These are phyloP conservation scores for Epichloe coenophiala DNA, from an alignment of 2,329 filamentous ascomycete species.

Conservation along the genomic window DNA sequence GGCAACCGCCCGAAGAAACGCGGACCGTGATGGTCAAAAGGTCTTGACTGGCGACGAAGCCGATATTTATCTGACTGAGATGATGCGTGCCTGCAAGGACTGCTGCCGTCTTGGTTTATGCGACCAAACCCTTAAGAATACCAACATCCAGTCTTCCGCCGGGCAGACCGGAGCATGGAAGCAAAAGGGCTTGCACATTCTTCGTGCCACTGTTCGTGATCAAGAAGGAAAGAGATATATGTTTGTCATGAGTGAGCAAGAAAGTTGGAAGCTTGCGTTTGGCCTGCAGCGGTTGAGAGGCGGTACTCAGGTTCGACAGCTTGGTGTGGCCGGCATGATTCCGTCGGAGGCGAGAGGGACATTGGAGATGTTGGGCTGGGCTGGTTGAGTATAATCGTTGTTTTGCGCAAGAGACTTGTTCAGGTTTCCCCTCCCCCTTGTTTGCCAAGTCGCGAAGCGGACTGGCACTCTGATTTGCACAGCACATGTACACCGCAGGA, in stretches of 20 bases:
- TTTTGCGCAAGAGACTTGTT: not conserved
- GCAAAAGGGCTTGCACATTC: constrained; percentile 42
- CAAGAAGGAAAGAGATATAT: constrained; percentile 53
- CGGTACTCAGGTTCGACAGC: constrained; percentile 44
- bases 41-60: constrained; percentile 50
- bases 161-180: constrained; percentile 41
- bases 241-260: constrained; percentile 50
- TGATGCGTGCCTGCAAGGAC: constrained; percentile 51
- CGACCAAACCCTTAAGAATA: constrained; percentile 29
- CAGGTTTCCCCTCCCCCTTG: not conserved
- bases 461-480: not conserved
- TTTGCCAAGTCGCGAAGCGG: not conserved
- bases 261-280: constrained; percentile 54
- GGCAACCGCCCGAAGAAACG: constrained; percentile 31
- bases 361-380: constrained; percentile 47
- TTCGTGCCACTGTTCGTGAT: constrained; percentile 51
- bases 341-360: constrained; percentile 38
- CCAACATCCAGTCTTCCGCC: constrained; percentile 25
- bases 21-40: constrained; percentile 35
- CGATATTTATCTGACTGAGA: constrained; percentile 47
- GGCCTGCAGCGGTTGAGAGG: constrained; percentile 47
- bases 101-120: constrained; percentile 44
- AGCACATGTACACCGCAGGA: not conserved
- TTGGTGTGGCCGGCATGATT: constrained; percentile 45
- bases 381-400: constrained; percentile 5